Evolutionary conservation across 768 basidiomycete species (phyloP), one percentile per base, ranked within the genome.

Genomic region (Krasilnikovozyma curviuscula): DNA sequence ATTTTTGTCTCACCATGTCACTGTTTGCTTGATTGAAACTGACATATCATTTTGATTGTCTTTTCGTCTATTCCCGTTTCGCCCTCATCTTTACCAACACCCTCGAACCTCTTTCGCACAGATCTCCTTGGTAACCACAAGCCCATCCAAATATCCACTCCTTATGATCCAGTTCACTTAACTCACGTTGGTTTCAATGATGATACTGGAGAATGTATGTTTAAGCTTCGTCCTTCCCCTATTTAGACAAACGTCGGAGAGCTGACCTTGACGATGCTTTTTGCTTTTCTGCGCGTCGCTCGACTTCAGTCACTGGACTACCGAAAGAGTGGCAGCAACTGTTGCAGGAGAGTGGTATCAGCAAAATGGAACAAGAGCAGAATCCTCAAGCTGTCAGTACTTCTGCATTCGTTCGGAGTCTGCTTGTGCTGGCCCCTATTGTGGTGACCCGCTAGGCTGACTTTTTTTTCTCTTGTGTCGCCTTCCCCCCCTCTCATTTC

Each of bases 251-350:
- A 14, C 23, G 28, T 21, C n/a, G 27, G 16, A 6, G 10, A 21
- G 23, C 49, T 56, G 19, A 44, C 16, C 3, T 28, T 19, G 28
- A 18, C 25, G 7, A 31, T 10, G 1, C 30, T 47, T 21, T 14
- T 16, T 5, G 23, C 24, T 3, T 27, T 3, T 39, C 14, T 14
- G 21, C 29, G 30, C 21, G 21, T 16, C 24, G 14, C 25, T 50
- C 42, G 30, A 39, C 12, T 3, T 13, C 46, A 65, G 65, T 65
- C 55, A 66, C 65, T 32, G 93, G 93, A 2, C 71, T 98, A 28
- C 93, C 93, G 3, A 91, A 91, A 65, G 91, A 97, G 68, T 98
- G 93, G 93, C 93, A 98, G 61, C 85, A 95, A 64, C 72, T 95
- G 5, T 67, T 98, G 40, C 84, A 85, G 27, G 88, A 95, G 64